Evolutionary conservation across 805 yeast genomes (phyloP).

Genomic region (Metschnikowia borealis): DNA sequence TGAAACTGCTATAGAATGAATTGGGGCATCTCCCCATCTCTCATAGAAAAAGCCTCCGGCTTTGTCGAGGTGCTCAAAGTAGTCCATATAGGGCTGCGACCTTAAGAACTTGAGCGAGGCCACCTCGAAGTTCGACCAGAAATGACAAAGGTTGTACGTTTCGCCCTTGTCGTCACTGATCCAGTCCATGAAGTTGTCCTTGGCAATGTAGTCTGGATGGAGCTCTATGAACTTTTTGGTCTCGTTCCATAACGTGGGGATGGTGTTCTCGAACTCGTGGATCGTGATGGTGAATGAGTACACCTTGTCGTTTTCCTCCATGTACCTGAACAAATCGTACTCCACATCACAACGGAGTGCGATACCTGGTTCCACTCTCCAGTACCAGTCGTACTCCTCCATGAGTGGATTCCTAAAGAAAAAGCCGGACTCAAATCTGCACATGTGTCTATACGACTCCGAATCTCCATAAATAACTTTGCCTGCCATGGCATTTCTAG

Average conservation of each 20-base stretch:
- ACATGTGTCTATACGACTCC: slow-evolving; percentile 85
- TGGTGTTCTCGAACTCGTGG: slow-evolving; percentile 78
- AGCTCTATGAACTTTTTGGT: slow-evolving; percentile 62
- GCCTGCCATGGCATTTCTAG: slow-evolving; percentile 55
- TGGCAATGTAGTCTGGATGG: slow-evolving; percentile 57
- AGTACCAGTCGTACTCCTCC: slow-evolving; percentile 80
- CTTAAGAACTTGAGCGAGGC: slow-evolving; percentile 75
- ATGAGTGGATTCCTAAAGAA: slow-evolving; percentile 75
- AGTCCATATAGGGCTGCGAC: slow-evolving; percentile 61
- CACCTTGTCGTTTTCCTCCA: slow-evolving; percentile 71
- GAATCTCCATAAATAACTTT: slow-evolving; percentile 71
- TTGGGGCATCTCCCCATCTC: slow-evolving; percentile 95
- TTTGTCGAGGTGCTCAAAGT: slow-evolving; percentile 69
- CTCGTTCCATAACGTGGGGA: slow-evolving; percentile 79
- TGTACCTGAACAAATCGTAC: slow-evolving; percentile 79
- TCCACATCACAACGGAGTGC: slow-evolving; percentile 78
- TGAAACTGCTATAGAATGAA: slow-evolving; percentile 83
- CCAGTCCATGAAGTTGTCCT: slow-evolving; percentile 66
- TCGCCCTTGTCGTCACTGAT: slow-evolving; percentile 65
- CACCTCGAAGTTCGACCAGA: slow-evolving; percentile 89
- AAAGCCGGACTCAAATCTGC: slow-evolving; percentile 87
- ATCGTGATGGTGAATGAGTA: slow-evolving; percentile 87
- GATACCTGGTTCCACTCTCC: slow-evolving; percentile 92
- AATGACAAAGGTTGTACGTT: slow-evolving; percentile 77
- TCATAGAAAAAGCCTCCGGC: slow-evolving; percentile 92